Evolutionary conservation across 805 yeast species (phyloP), one percentile per base, ranked within the genome.

Genomic region (Grigorovia yakushimaensis): DNA sequence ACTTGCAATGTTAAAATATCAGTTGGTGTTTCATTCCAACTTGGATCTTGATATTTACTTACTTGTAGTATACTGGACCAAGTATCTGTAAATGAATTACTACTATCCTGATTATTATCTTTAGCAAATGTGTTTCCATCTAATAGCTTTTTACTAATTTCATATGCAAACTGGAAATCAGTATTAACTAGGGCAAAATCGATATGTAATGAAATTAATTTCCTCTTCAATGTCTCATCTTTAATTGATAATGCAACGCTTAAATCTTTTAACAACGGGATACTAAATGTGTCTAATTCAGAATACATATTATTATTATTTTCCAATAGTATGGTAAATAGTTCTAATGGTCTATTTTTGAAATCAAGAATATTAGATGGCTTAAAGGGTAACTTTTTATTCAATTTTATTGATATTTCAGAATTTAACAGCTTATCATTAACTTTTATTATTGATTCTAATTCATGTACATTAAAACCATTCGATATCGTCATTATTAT

Each of bases 1-100:
- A 79, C 59, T 60, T 87, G 91, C 42, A 71, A 63, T 20, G 66
- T 55, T 21, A 81, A 49, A 9, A 72, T 55, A 15, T 59, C 61
- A 5, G 64, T 58, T 10, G 74, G 73, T 2, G 60, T 60, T 39
- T 64, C 68, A 23, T 66, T 54, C 24, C 67, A 69, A 21, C 62
- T 62, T 7, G 78, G 76, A 18, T 77, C 71, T 30, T 65, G 57
- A 61, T 61, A 74, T 62, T 84, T 82, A 3, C 85, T 84, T 3
- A 83, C 80, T 55, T 86, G 95, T 55, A 81, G 82, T 51, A 83
- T 78, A 0, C 85, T 78, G 22, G 80, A 71, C 95, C 96, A 88
- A 22, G 42, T 30, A 11, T 30, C 21, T 13, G 11, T 33, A 3
- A 33, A 33, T 33, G 17, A 47, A 24, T 51, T 30, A 43, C 38